These are phyloP conservation scores for Mucor saturninus DNA, from an alignment of 371 early-diverging fungal species.

Conservation along the genomic window DNA sequence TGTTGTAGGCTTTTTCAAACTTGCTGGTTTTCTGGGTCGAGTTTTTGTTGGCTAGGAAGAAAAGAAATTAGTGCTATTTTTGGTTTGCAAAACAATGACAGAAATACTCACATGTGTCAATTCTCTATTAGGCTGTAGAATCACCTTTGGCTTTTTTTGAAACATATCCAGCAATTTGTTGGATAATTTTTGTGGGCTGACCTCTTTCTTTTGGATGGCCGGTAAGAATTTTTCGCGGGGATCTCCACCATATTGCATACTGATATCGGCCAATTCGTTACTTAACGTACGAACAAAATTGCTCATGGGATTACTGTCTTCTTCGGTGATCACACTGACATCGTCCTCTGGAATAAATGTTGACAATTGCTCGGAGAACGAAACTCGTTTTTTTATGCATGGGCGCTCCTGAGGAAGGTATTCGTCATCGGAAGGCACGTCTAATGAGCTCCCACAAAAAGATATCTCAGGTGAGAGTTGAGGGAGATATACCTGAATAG, in stretches of 20 bases:
- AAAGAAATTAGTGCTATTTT: not conserved
- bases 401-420: conserved; percentile 7
- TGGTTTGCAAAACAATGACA: not conserved
- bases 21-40: conserved; percentile 30
- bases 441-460: conserved; percentile 3
- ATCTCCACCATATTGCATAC: not conserved
- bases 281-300: not conserved
- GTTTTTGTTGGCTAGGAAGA: conserved; percentile 24
- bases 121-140: not conserved
- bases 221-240: conserved; percentile 13
- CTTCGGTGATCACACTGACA: not conserved
- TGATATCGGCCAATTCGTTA: not conserved
- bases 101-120: conserved; percentile 24
- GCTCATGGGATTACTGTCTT: not conserved
- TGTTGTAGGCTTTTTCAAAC: conserved; percentile 21
- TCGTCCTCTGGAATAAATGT: conserved; percentile 17
- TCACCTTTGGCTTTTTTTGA: conserved; percentile 14
- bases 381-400: conserved; percentile 22
- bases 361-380: conserved; percentile 23
- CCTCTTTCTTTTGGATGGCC: not conserved
- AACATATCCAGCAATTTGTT: conserved; percentile 27
- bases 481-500: conserved; percentile 23
- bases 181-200: conserved; percentile 20
- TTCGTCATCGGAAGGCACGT: conserved; percentile 2
- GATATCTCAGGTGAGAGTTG: conserved; percentile 29